phyloP scores from a whole-genome alignment of 805 yeast genomes.

The Starmerella roubikii region DNA sequence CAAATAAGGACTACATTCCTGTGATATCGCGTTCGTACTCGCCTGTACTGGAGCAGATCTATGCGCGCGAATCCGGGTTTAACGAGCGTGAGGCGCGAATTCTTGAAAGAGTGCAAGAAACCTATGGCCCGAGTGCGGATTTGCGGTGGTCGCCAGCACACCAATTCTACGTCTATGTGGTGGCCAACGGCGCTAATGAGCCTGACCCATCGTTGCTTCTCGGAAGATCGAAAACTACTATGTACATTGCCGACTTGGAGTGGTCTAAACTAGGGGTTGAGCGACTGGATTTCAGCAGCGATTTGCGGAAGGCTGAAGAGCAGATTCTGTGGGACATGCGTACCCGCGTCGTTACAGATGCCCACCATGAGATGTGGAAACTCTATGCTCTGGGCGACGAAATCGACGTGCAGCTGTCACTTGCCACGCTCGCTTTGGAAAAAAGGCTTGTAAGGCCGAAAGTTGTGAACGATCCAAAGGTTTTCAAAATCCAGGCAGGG shows the following conservation, averaged over 20 bases:
- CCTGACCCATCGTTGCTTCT: conserved; percentile 22
- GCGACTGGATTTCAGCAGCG: conserved; percentile 33
- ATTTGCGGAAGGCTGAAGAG: conserved; percentile 44
- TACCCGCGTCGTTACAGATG: conserved; percentile 31
- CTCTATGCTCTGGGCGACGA: conserved; percentile 43
- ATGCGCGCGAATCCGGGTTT: conserved; percentile 22
- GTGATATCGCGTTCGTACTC: conserved; percentile 16
- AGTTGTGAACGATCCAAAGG: conserved; percentile 34
- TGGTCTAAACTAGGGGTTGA: conserved; percentile 42
- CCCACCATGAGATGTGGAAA: conserved; percentile 34
- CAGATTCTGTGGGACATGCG: conserved; percentile 39
- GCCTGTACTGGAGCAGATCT: conserved; percentile 14
- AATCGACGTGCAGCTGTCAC: conserved; percentile 59
- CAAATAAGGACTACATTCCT: conserved; percentile 12
- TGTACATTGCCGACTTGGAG: conserved; percentile 33
- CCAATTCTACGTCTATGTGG: conserved; percentile 38
- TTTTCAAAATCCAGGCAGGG: conserved; percentile 46
- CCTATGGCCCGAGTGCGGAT: conserved; percentile 17
- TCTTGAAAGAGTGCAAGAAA: conserved; percentile 11
- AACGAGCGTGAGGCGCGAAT: conserved; percentile 21
- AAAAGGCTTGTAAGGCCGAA: conserved; percentile 52
- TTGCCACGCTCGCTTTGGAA: conserved; percentile 60
- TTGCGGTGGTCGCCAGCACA: conserved; percentile 32
- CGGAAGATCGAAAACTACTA: conserved; percentile 32
- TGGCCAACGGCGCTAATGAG: conserved; percentile 19